Base-by-base conservation (phyloP, 768 basidiomycete genomes). In the Pleurotus cornucopiae region DNA sequence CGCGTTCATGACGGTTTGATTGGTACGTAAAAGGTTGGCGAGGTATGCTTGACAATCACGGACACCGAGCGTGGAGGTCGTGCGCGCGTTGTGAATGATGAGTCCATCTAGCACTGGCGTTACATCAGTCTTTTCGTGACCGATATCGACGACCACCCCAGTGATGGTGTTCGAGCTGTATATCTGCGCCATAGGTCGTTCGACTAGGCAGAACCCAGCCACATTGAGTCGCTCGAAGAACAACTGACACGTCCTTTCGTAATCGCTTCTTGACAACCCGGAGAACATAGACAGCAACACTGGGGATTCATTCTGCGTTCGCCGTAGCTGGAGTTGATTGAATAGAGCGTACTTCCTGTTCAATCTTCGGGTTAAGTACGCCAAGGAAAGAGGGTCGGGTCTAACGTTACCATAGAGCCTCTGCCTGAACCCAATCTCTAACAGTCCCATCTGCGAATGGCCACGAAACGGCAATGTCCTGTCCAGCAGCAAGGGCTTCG, bases 191-290 rank as follows among this genome's bases (percentile, higher is more conserved):
- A 94, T 80, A 18, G 94, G 88, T 0, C 92, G 89, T 56, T 94
- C 88, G 49, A 94, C 75, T 61, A 94, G 77, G 54, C 82, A 80
- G 60, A 95, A 83, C 13, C 85, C 90, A 6, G 94, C 87, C 23
- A 89, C 87, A 65, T 94, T 94, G 80, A 95, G 91, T 21, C 90
- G 87, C 66, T 96, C 94, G 63, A 97, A 97, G 71, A 95, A 91
- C 39, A 91, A 78, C 64, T 89, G 91, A 62, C 86, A 88, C 62
- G 88, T 79, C 44, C 78, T 78, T 66, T 94, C 90, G 67, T 88
- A 81, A 6, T 82, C 77, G 38, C 75, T 72, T 52, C 88, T 80
- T 21, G 89, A 80, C 18, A 91, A 79, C 26, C 83, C 81, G 0
- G 86, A 71, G 4, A 78, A 72, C 54, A 95, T 76, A 39, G 87